phyloP scores from a whole-genome alignment of 148 eudicot species.

The Rhododendron ferrugineum region DNA sequence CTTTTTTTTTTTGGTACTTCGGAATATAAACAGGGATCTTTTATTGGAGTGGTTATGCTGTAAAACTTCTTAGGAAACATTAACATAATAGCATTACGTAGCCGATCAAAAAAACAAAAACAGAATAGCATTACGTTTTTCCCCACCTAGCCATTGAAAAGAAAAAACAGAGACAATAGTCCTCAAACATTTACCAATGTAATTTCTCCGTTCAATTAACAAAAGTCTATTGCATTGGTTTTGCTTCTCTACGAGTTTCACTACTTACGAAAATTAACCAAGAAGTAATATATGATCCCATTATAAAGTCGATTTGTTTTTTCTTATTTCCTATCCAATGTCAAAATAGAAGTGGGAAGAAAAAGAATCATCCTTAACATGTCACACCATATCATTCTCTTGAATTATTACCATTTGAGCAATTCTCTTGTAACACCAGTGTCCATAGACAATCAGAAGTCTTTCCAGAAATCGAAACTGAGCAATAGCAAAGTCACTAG shows the following conservation, averaged over 20 bases:
- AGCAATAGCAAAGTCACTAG: slow-evolving; percentile 93
- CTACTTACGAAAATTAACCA: neutral
- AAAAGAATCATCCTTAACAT: neutral
- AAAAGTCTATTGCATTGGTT: neutral
- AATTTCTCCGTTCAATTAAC: neutral
- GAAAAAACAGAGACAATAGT: too few species aligned
- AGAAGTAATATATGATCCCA: neutral
- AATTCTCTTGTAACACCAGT: slow-evolving; percentile 97
- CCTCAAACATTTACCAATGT: neutral
- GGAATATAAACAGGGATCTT: neutral
- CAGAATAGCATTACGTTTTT: neutral
- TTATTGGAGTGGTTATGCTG: neutral
- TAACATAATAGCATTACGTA: neutral
- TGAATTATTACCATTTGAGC: slow-evolving; percentile 77
- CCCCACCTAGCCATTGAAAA: too few species aligned
- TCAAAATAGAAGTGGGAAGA: too few species aligned
- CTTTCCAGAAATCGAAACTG: slow-evolving; percentile 90
- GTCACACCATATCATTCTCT: neutral
- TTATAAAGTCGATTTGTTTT: neutral
- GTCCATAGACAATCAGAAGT: slow-evolving; percentile 90
- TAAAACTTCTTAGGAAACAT: neutral
- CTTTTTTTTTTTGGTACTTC: neutral
- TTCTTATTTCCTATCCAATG: too few species aligned
- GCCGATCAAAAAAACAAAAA: neutral
- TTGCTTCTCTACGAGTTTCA: neutral